Conservation (phyloP, 345 rosid species). For the Cardamine occulta region DNA sequence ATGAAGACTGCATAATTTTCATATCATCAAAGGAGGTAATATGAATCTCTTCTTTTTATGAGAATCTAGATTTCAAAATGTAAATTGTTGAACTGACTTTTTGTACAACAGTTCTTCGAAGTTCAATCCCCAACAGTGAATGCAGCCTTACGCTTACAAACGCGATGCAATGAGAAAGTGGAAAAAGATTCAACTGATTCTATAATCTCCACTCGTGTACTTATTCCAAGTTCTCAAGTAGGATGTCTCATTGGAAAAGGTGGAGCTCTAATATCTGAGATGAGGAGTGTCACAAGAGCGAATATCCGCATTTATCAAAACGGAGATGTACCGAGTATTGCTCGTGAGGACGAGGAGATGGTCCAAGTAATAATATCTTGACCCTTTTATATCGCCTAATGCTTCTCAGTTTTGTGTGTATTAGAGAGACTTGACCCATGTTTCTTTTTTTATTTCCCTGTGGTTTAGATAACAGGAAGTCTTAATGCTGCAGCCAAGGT, state of each 20-base stretch:
- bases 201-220: slow-evolving; percentile 61
- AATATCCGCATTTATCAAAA: slow-evolving; percentile 57
- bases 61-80: neutral
- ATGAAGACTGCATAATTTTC: slow-evolving; percentile 63
- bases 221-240: slow-evolving; percentile 67
- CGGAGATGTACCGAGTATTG: slow-evolving; percentile 57
- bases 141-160: slow-evolving; percentile 70
- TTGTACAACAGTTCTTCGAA: slow-evolving; percentile 53
- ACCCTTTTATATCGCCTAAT: neutral
- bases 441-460: slow-evolving; percentile 16
- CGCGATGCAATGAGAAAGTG: slow-evolving; percentile 66
- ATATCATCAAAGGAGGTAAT: slow-evolving; percentile 69
- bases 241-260: slow-evolving; percentile 82
- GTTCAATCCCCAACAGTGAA: slow-evolving; percentile 64
- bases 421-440: slow-evolving; percentile 1
- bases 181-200: slow-evolving; percentile 65
- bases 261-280: slow-evolving; percentile 68
- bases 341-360: slow-evolving; percentile 64
- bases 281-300: slow-evolving; percentile 63
- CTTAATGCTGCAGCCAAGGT: slow-evolving; percentile 70
- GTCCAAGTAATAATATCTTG: slow-evolving; percentile 52
- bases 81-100: neutral
- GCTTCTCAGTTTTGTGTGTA: slow-evolving; percentile 4
- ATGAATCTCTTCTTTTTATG: neutral
- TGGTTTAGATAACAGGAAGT: slow-evolving; percentile 64